phyloP scores from a whole-genome alignment of 2,329 filamentous ascomycete genomes.

The Verticillium isaacii region DNA sequence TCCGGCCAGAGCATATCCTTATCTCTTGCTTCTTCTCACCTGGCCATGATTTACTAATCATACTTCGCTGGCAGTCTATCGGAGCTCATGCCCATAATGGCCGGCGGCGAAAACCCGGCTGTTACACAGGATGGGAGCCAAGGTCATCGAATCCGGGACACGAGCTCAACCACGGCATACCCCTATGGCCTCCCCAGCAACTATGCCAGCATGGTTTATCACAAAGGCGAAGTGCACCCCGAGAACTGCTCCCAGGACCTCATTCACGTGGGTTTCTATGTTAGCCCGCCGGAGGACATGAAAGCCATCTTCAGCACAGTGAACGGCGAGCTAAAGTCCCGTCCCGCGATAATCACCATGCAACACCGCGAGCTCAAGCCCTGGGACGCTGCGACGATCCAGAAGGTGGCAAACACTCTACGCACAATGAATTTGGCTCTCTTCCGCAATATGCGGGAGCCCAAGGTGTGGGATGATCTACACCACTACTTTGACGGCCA shows the following conservation, averaged over 20 bases:
- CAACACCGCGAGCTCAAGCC: constrained; percentile 24
- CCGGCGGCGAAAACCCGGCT: neutral
- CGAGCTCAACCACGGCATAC: constrained; percentile 20
- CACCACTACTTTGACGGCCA: constrained; percentile 42
- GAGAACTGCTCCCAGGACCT: constrained; percentile 29
- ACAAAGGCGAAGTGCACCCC: constrained; percentile 15
- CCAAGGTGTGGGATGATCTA: constrained; percentile 32
- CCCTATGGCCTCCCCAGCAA: constrained; percentile 27
- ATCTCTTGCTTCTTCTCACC: no score
- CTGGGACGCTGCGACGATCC: constrained; percentile 35
- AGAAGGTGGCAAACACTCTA: constrained; percentile 31
- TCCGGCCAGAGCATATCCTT: no score
- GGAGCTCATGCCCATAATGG: neutral
- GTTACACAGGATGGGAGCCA: neutral
- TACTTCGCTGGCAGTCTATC: no score
- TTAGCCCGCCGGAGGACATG: constrained; percentile 20
- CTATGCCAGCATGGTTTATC: constrained; percentile 26
- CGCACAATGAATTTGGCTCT: constrained; percentile 28
- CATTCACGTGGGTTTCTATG: constrained; percentile 32
- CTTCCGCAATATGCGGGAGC: constrained; percentile 27
- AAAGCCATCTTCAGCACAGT: constrained; percentile 35
- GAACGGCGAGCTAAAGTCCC: constrained; percentile 22
- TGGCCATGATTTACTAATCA: no score
- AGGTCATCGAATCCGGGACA: no score
- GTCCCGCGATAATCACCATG: constrained; percentile 20